These are phyloP conservation scores for Haplosporangium sp. DNA, from an alignment of 371 early-diverging fungal genomes.

Conservation along the genomic window DNA sequence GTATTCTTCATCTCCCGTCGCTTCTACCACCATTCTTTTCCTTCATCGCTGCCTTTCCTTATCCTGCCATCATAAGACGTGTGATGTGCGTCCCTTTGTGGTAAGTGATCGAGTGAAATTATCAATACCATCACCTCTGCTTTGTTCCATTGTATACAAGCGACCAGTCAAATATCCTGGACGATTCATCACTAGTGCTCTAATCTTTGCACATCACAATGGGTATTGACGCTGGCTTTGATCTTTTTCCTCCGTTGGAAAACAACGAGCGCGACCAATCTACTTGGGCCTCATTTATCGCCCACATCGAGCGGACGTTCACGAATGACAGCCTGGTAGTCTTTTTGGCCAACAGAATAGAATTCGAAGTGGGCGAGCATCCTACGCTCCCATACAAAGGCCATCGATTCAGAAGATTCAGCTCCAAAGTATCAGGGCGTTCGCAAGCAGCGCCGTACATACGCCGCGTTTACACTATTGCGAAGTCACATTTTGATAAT, in stretches of 20 bases:
- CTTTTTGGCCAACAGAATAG: slow-evolving; percentile 9
- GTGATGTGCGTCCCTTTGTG: no score
- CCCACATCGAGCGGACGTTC: slow-evolving; percentile 4
- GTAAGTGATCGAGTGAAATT: no score
- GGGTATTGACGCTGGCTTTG: slow-evolving; percentile 21
- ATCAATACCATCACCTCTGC: no score
- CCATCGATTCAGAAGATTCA: slow-evolving; percentile 31
- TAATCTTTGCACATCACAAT: neutral
- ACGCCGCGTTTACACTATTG: slow-evolving; percentile 5
- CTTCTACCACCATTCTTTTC: no score
- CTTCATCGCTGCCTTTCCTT: no score
- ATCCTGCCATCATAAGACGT: no score
- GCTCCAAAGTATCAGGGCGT: slow-evolving; percentile 24
- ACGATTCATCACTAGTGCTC: no score
- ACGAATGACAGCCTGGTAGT: slow-evolving; percentile 12
- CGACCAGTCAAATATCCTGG: no score
- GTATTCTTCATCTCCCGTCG: no score
- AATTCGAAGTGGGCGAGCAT: slow-evolving; percentile 29
- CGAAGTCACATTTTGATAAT: slow-evolving; percentile 10
- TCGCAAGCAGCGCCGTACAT: slow-evolving; percentile 26
- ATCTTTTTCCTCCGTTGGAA: slow-evolving; percentile 20
- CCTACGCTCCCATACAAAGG: slow-evolving; percentile 25
- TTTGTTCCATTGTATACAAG: no score
- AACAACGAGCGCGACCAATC: slow-evolving; percentile 13
- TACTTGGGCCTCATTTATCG: slow-evolving; percentile 13